Evolutionary conservation across 2,329 filamentous ascomycete genomes (phyloP), one percentile per base, ranked within the genome.

Genomic region (Alternaria novae-zelandiae): DNA sequence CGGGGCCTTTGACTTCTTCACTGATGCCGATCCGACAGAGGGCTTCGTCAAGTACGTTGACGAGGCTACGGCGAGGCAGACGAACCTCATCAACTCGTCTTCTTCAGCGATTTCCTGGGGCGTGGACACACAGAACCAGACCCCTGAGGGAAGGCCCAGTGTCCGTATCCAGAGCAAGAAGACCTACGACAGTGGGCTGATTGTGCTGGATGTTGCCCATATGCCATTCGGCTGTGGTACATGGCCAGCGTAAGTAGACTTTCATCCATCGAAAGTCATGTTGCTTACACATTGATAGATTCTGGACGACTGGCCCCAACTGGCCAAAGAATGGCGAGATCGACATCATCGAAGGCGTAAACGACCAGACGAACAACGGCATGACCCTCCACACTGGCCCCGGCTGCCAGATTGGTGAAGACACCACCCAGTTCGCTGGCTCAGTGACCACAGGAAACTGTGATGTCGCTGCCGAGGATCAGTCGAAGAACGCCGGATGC

Each of bases 141-240:
- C 79, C 9, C 76, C 78, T 6, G 70, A 76, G 9, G 82, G 81
- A 54, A 78, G 85, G 5, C 77, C 79, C 13, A 84, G 82, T 56
- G 74, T 87, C 9, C 83, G 85, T 13, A 68, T 87, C 6, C 79
- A 79, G 36, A 83, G 81, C 70, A 83, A 83, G 63, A 78, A 81
- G 47, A 78, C 75, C 11, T 86, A 85, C 69, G 80, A 82, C 63
- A 71, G 76, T 25, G 84, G 84, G 21, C 74, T 85, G n/a, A 76
- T 87, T 36, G 79, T 85, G 4, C 70, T 82, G 28, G 84, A 87
- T 69, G 78, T 87, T 54, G 79, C 78, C 25, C 85, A 87, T 64
- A 85, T 86, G 77, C 85, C 85, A 1, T 80, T 79, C 10, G 83
- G 82, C 30, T 86, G 82, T 64, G 85, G 85, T 20, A 81, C 82